A percentile compares a stretch with the other conserved stretches of the same genome.
Conservation (phyloP, 805 yeast genomes). For the Wickerhamomyces alni region DNA sequence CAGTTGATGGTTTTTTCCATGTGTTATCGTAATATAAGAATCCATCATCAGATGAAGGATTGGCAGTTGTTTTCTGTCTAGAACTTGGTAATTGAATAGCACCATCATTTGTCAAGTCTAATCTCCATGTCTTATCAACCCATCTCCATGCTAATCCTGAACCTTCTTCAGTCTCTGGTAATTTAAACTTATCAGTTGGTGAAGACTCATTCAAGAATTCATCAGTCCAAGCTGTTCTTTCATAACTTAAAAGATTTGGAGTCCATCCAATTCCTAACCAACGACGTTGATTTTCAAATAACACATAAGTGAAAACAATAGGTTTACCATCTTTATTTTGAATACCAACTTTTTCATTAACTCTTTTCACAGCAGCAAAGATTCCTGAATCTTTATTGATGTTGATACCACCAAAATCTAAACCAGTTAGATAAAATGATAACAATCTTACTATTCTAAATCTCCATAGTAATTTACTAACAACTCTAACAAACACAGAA, state of each 20-base stretch:
- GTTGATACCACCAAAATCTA: conserved; percentile 58
- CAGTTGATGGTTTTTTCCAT: conserved; percentile 88
- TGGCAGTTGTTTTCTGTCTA: conserved; percentile 47
- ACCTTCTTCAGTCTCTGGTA: conserved; percentile 68
- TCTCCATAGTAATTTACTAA: conserved; percentile 82
- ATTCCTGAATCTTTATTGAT: conserved; percentile 34
- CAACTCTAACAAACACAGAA: conserved; percentile 77
- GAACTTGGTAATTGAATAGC: conserved; percentile 65
- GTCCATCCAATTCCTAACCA: conserved; percentile 99
- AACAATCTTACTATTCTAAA: conserved; percentile 62
- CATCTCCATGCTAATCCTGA: conserved; percentile 85
- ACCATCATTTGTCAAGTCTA: conserved; percentile 86
- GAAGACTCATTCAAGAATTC: conserved; percentile 85
- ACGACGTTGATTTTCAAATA: conserved; percentile 91
- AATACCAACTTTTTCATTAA: conserved; percentile 29
- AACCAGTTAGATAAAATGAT: conserved; percentile 80
- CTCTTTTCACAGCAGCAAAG: conserved; percentile 36
- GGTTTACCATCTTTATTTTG: conserved; percentile 34
- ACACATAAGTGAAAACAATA: conserved; percentile 83
- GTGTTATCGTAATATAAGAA: conserved; percentile 86
- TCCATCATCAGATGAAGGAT: conserved; percentile 78
- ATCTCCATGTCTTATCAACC: conserved; percentile 90
- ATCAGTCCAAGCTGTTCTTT: conserved; percentile 96
- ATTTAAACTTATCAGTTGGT: conserved; percentile 66
- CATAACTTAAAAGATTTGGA: conserved; percentile 81